These are phyloP conservation scores for Papiliotrema fonsecae DNA, from an alignment of 1,284 basidiomycete genomes.

Conservation along the genomic window DNA sequence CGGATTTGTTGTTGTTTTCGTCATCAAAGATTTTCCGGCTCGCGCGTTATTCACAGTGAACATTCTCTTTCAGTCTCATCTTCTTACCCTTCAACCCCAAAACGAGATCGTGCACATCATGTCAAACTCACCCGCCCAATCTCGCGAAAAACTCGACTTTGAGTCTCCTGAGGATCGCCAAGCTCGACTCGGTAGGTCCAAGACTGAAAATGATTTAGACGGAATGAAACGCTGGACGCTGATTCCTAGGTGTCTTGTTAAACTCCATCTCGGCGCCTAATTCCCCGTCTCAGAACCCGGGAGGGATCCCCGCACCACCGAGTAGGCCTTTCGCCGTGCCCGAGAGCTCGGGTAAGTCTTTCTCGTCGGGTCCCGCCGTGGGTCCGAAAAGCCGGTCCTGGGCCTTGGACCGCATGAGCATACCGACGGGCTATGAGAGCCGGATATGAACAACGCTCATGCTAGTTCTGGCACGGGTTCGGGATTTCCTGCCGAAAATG, in stretches of 20 bases:
- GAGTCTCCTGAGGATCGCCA: constrained; percentile 2
- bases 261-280: background rate
- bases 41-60: background rate
- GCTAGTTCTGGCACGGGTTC: constrained; percentile 29
- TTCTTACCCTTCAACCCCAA: background rate
- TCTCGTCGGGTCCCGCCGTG: background rate
- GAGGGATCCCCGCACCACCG: background rate
- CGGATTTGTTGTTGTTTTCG: too few species aligned
- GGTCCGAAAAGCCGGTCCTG: too few species aligned
- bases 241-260: background rate
- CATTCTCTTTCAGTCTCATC: background rate
- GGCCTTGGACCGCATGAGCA: too few species aligned
- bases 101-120: background rate
- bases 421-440: too few species aligned
- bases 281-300: background rate
- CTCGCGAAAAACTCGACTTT: constrained; percentile 3
- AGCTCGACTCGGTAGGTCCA: background rate
- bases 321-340: background rate
- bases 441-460: too few species aligned
- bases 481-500: constrained; percentile 37
- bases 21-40: background rate
- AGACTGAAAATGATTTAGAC: too few species aligned
- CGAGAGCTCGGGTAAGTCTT: background rate
- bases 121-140: background rate
- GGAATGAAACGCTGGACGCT: background rate